Evolutionary conservation across 2,329 filamentous ascomycete genomes (phyloP).

Genomic region (Arachnomyces sp.): DNA sequence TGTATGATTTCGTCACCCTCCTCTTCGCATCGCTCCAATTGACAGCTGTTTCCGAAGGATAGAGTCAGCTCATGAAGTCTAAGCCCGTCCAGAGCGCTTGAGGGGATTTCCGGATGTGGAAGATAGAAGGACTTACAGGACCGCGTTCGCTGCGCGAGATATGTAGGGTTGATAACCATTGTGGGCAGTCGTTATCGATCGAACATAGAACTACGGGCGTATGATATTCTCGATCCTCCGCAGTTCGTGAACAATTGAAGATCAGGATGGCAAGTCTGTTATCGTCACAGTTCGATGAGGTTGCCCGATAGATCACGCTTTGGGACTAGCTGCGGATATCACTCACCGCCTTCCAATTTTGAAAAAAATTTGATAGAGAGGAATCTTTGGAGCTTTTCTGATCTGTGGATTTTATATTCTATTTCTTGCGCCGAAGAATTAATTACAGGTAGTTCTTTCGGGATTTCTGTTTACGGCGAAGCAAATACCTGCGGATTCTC

Average conservation of each 20-base stretch:
- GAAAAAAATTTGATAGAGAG: conserved; percentile 29
- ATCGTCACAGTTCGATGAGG: conserved; percentile 12
- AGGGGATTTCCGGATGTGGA: conserved; percentile 4
- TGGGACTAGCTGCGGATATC: conserved; percentile 12
- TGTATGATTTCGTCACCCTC: conserved; percentile 81
- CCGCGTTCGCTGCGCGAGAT: conserved; percentile 74
- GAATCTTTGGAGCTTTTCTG: not conserved
- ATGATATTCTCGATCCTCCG: not conserved
- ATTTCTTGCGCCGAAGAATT: too few relatives aligned
- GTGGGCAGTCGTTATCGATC: conserved; percentile 21
- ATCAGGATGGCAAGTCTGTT: conserved; percentile 1
- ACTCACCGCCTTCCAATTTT: conserved; percentile 32
- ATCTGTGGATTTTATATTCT: not conserved
- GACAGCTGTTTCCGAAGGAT: conserved; percentile 52
- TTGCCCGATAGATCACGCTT: conserved; percentile 12
- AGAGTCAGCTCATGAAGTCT: conserved; percentile 18
- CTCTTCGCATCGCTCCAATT: conserved; percentile 84
- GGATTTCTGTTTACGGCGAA: too few relatives aligned
- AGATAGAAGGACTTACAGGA: conserved; percentile 54
- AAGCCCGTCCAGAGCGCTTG: not conserved
- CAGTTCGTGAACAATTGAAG: not conserved
- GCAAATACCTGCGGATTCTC: too few relatives aligned
- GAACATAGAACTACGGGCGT: not conserved
- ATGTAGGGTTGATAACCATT: conserved; percentile 89
- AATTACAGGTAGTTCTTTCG: too few relatives aligned